These are phyloP conservation scores for Alternaria conjuncta DNA, from an alignment of 2,329 filamentous ascomycete genomes.

Conservation along the genomic window DNA sequence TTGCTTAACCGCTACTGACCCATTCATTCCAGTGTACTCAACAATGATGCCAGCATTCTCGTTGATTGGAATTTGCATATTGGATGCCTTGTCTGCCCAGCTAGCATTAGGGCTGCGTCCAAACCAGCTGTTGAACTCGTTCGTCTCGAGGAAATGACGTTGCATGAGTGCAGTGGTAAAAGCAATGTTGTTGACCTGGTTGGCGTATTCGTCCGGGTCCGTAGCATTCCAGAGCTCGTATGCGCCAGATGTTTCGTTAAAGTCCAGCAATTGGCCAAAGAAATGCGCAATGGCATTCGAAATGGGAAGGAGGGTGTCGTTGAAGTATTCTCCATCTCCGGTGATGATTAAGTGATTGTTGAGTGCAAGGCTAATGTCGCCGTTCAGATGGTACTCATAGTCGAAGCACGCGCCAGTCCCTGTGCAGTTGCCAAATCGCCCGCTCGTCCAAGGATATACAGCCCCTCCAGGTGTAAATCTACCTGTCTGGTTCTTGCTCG, in stretches of 20 bases:
- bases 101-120: slow-evolving; percentile 62
- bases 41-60: slow-evolving; percentile 64
- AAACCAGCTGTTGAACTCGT: slow-evolving; percentile 63
- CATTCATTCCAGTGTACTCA: slow-evolving; percentile 71
- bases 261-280: slow-evolving; percentile 65
- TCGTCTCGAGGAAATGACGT: slow-evolving; percentile 63
- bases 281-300: slow-evolving; percentile 69
- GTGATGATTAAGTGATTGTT: slow-evolving; percentile 67
- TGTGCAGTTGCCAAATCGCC: slow-evolving; percentile 72
- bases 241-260: slow-evolving; percentile 56
- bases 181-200: slow-evolving; percentile 70
- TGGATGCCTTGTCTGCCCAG: slow-evolving; percentile 63
- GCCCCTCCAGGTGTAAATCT: slow-evolving; percentile 65
- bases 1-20: slow-evolving; percentile 70
- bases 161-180: slow-evolving; percentile 70
- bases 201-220: slow-evolving; percentile 75
- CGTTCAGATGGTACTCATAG: slow-evolving; percentile 75
- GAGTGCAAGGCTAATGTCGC: slow-evolving; percentile 69
- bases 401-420: slow-evolving; percentile 67
- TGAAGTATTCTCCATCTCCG: slow-evolving; percentile 64
- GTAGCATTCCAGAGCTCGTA: slow-evolving; percentile 63
- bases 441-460: slow-evolving; percentile 72
- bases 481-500: slow-evolving; percentile 65
- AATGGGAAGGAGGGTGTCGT: slow-evolving; percentile 64
- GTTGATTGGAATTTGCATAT: slow-evolving; percentile 63